These are phyloP conservation scores for Hypoxylon cercidicola DNA, from an alignment of 495 filamentous ascomycete species.

Conservation along the genomic window DNA sequence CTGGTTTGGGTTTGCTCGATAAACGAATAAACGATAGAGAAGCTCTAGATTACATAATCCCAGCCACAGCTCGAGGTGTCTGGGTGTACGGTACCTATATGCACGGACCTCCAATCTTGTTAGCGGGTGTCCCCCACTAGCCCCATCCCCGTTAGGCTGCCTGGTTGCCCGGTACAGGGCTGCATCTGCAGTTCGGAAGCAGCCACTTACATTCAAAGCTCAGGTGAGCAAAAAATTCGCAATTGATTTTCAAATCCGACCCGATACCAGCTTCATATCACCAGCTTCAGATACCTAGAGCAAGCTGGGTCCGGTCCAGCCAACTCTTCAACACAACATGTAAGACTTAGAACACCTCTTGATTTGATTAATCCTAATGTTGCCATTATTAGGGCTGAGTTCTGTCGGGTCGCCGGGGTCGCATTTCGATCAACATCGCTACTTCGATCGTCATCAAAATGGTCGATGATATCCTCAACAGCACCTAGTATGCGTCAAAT, in stretches of 20 bases:
- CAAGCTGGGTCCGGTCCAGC: neutral
- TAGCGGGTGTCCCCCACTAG: too few species aligned
- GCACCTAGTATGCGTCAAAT: constrained; percentile 15
- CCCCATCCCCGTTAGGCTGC: too few species aligned
- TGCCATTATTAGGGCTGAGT: constrained; percentile 39
- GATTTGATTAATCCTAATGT: neutral
- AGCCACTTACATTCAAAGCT: constrained; percentile 5
- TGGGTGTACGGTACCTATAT: too few species aligned
- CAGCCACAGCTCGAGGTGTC: neutral
- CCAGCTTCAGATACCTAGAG: neutral
- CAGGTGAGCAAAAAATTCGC: neutral
- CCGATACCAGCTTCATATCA: too few species aligned
- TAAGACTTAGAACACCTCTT: constrained; percentile 1
- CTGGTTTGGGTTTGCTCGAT: neutral
- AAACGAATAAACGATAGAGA: too few species aligned
- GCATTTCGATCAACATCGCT: constrained; percentile 35
- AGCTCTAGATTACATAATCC: constrained; percentile 1
- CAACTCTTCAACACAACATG: constrained; percentile 19
- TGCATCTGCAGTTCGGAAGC: neutral
- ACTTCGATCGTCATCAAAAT: constrained; percentile 30
- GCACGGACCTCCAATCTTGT: too few species aligned
- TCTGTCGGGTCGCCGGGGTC: constrained; percentile 37
- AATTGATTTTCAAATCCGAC: neutral
- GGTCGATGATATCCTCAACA: constrained; percentile 5
- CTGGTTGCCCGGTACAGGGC: too few species aligned